Base-by-base conservation (phyloP, 352 stramenopile genomes). In the Phytophthora pistaciae region DNA sequence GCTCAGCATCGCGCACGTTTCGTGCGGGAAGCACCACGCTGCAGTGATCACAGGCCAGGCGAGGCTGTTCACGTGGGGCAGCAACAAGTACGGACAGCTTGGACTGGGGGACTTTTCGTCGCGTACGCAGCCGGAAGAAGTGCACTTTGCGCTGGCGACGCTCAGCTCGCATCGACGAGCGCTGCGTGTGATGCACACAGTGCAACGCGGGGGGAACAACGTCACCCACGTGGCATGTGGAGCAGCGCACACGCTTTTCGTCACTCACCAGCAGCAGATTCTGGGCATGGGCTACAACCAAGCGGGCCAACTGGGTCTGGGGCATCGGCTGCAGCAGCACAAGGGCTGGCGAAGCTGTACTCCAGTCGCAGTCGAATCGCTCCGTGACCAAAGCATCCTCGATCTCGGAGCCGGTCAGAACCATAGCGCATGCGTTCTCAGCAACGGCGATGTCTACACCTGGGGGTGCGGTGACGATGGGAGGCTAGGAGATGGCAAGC, bases 211-310 rank as follows among this genome's bases (percentile, higher is more conserved):
- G 0, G 79, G 75, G 0, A 83, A 82, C 44, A 90, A 91, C 46
- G 86, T 93, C 25, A 93, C 84, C 0, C 84, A 90, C 18, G 83
- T 88, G 1, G 84, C 83, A 1, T 94, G 86, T 60, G 86, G 88
- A 29, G 80, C 85, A 11, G 85, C 75, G 31, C 87, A 95, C 64
- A 93, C 85, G 59, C 78, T 93, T 16, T 88, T 93, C 44, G 83
- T 93, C 23, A 92, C 82, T n/a, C 79, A 93, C 48, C 83, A 92
- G 60, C 85, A 93, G 56, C 85, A 90, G 48, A 73, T 95, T n/a
- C 66, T 92, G 6, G 73, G 81, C 5, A 92, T 95, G 84, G 87
- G 87, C 1, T 91, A 93, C 74, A 95, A 95, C 64, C 85, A 95
- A 63, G 87, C 85, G 0, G 87, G 87, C 0, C 87, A 95, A 50